Evolutionary conservation across 176 grass and related monocot species (phyloP), one percentile per base, ranked within the genome.

Genomic region (Luzula sylvatica): DNA sequence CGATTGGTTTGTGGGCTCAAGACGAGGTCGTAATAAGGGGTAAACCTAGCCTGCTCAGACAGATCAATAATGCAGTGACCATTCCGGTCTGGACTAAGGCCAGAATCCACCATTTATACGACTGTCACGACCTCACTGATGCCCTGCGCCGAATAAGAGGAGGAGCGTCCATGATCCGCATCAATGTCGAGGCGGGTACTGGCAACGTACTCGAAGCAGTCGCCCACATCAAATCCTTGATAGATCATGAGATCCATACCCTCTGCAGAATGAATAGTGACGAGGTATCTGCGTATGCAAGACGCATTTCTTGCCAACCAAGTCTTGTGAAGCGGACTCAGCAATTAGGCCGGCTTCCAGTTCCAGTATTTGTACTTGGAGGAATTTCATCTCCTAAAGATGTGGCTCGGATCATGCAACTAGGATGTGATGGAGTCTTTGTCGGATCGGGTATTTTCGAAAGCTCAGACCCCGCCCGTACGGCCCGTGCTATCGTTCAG

Each of bases 401-500:
- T 39, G 81, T 74, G 1, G 75, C 81, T 1, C 81, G 78, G 69
- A 84, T 84, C 74, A 84, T 84, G 82, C 82, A 86, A 63, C 60
- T 86, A 5, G 82, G 82, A 0, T 86, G 76, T 32, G 83, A 87
- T 15, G 83, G 83, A 11, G 65, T 87, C 50, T 87, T 87, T 56
- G 83, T 87, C 26, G 83, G 83, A 27, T 87, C 83, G 0, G 83
- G 83, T 0, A 68, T 87, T 51, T 87, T 87, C 78, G 82, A 82
- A 73, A 87, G 78, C 65, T 78, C 74, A 3, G 73, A 87, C 58
- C 78, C 83, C 0, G 78, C 69, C 1, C 60, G 65, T 9, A 52
- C 69, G 8, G 83, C 78, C 2, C 73, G 78, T 19, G 83, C 83
- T 23, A 87, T 87, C 30, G 83, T 87, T 11, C 83, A 57, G 66